phyloP scores from a whole-genome alignment of 2,329 filamentous ascomycete genomes.

The Epichloe scottii region DNA sequence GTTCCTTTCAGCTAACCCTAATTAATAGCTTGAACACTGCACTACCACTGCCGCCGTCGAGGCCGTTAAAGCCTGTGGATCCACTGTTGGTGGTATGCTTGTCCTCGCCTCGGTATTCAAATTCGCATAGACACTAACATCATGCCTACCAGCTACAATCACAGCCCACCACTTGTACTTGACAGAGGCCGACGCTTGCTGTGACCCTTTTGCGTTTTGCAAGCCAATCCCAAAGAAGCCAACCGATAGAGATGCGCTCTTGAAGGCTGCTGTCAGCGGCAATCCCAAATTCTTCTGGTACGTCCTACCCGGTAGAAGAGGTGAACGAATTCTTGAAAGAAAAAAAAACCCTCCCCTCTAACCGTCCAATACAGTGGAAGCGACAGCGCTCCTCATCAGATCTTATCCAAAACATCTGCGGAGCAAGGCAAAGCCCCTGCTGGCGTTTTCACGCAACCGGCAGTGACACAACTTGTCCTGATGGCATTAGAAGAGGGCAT shows the following conservation, averaged over 20 bases:
- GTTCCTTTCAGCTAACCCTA: neutral
- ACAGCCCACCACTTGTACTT: conserved; percentile 80
- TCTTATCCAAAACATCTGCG: conserved; percentile 40
- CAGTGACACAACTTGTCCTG: conserved; percentile 52
- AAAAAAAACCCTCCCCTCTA: too few species aligned
- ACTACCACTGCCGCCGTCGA: conserved; percentile 71
- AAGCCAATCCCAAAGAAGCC: conserved; percentile 67
- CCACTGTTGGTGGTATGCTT: conserved; percentile 49
- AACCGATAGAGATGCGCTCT: conserved; percentile 57
- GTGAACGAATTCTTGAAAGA: neutral
- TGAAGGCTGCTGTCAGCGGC: conserved; percentile 49
- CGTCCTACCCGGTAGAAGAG: conserved; percentile 8
- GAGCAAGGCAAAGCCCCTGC: conserved; percentile 47
- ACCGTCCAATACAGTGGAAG: conserved; percentile 27
- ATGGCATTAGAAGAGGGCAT: conserved; percentile 49
- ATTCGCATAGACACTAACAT: neutral
- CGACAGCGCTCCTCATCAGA: conserved; percentile 53
- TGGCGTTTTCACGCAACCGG: conserved; percentile 70
- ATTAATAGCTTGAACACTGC: conserved; percentile 59
- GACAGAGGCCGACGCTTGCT: conserved; percentile 57
- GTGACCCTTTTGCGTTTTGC: conserved; percentile 53
- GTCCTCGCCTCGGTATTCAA: neutral
- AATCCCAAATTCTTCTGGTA: conserved; percentile 55
- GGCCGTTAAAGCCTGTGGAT: conserved; percentile 64
- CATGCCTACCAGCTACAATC: conserved; percentile 39